These are phyloP conservation scores for Colletotrichum spinosum DNA, from an alignment of 2,329 filamentous ascomycete genomes.

Conservation along the genomic window DNA sequence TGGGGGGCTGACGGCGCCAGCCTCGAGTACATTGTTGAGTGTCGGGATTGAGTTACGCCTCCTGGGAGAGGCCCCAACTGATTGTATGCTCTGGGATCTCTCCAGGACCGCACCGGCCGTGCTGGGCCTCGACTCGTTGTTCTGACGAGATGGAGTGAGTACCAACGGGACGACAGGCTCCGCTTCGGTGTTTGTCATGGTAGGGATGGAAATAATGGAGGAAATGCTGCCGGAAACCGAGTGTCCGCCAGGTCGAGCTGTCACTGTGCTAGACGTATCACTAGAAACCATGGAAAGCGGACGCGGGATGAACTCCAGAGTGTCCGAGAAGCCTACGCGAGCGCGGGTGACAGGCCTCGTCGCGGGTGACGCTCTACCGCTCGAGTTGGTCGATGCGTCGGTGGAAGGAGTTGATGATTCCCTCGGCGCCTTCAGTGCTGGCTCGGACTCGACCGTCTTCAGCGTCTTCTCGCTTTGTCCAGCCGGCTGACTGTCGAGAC, in stretches of 20 bases:
- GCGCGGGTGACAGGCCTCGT: constrained; percentile 61
- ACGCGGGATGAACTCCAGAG: constrained; percentile 83
- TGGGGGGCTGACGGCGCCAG: constrained; percentile 46
- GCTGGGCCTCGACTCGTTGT: constrained; percentile 69
- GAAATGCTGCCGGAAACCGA: constrained; percentile 84
- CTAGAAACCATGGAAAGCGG: constrained; percentile 87
- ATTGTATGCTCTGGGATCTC: constrained; percentile 53
- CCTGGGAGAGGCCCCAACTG: constrained; percentile 52
- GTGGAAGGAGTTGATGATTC: constrained; percentile 28
- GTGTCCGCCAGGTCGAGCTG: constrained; percentile 72
- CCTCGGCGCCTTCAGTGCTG: constrained; percentile 34
- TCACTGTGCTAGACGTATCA: constrained; percentile 83
- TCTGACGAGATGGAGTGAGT: constrained; percentile 54
- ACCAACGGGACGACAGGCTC: constrained; percentile 44
- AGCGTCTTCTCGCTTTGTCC: constrained; percentile 29
- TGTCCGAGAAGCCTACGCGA: constrained; percentile 86
- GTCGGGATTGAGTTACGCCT: constrained; percentile 71
- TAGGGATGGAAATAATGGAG: constrained; percentile 75
- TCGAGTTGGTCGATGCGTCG: constrained; percentile 36
- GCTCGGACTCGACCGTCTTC: constrained; percentile 36
- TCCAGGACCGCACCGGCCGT: constrained; percentile 80
- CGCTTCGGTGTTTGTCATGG: constrained; percentile 40
- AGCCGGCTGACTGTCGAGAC: constrained; percentile 11
- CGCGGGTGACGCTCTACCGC: constrained; percentile 43
- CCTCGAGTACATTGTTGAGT: constrained; percentile 56